phyloP scores from a whole-genome alignment of 305 asterid species.

The Fraxinus ornus region DNA sequence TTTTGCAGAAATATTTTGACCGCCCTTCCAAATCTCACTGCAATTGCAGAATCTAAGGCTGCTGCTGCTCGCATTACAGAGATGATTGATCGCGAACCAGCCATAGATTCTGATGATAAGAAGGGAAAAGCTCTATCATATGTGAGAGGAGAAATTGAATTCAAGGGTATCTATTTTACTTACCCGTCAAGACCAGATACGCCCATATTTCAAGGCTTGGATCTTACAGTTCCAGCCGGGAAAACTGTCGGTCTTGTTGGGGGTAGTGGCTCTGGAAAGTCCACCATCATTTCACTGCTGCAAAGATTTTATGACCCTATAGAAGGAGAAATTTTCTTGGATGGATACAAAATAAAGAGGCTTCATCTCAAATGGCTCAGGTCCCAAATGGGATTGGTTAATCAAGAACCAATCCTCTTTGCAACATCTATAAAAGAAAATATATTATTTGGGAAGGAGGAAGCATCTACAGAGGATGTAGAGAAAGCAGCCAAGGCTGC shows the following conservation, averaged over 20 bases:
- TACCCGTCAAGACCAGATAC: conserved; percentile 78
- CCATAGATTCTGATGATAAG: conserved; percentile 54
- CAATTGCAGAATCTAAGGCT: conserved; percentile 74
- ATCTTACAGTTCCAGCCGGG: conserved; percentile 60
- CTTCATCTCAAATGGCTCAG: conserved; percentile 77
- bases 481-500: conserved; percentile 69
- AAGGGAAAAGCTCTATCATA: conserved; percentile 80
- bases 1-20: neutral
- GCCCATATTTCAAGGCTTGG: conserved; percentile 52
- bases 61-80: conserved; percentile 67
- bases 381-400: conserved; percentile 78
- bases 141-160: conserved; percentile 73
- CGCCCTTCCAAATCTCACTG: conserved; percentile 75
- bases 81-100: conserved; percentile 66
- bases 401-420: conserved; percentile 76
- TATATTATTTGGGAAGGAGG: conserved; percentile 68
- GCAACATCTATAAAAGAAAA: conserved; percentile 75
- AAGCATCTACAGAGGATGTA: conserved; percentile 60
- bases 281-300: conserved; percentile 56
- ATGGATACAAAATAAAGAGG: conserved; percentile 63
- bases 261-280: conserved; percentile 75
- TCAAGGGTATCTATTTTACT: conserved; percentile 49
- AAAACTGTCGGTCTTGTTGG: conserved; percentile 64
- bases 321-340: conserved; percentile 63
- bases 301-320: conserved; percentile 71